Conservation (phyloP, 1,139 yeast species). For the Candida glucosophila region DNA sequence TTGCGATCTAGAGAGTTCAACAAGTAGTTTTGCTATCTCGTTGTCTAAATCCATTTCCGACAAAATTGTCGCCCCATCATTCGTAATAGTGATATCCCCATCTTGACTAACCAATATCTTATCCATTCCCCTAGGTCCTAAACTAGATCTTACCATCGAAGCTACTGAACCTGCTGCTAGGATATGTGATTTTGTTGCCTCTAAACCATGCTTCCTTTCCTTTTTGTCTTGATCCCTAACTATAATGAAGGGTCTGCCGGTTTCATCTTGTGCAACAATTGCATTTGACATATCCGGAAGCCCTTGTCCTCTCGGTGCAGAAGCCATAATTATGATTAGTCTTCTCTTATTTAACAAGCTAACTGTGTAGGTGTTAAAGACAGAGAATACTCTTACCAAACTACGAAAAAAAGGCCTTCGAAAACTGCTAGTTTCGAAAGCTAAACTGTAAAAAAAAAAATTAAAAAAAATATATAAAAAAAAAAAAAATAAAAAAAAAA, state of each 20-base stretch:
- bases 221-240: conserved; percentile 95
- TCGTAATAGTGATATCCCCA: conserved; percentile 96
- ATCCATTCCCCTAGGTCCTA: conserved; percentile 98
- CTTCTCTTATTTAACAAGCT: no score
- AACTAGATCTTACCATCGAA: conserved; percentile 80
- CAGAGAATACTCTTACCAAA: no score
- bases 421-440: no score
- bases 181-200: conserved; percentile 92
- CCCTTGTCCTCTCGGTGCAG: conserved; percentile 33
- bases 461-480: no score
- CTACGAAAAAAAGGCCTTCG: no score
- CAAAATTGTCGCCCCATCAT: conserved; percentile 96
- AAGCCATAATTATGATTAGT: no score
- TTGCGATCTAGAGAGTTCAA: conserved; percentile 89
- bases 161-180: conserved; percentile 95
- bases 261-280: conserved; percentile 96
- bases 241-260: conserved; percentile 97
- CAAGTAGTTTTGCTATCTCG: conserved; percentile 92
- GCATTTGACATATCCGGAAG: conserved; percentile 97
- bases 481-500: no score
- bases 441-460: no score
- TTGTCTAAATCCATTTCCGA: conserved; percentile 94
- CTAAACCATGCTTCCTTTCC: conserved; percentile 86
- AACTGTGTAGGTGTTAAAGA: no score
- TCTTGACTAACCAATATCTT: conserved; percentile 88